Evolutionary conservation across 202 grass and related monocot species (phyloP).

Genomic region (Bolboschoenoplectus hybrid): DNA sequence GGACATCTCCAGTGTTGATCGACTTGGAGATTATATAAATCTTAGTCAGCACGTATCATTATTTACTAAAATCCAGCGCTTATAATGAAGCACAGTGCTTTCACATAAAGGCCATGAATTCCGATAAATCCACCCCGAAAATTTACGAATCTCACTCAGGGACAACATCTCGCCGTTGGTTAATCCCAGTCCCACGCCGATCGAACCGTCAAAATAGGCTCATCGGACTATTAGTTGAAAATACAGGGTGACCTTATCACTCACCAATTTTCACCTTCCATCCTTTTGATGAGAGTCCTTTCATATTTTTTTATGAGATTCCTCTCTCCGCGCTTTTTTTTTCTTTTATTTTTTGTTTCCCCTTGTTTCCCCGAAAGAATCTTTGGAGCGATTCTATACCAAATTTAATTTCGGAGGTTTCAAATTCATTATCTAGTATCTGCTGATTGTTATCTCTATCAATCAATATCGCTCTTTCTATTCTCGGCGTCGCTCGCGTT

Average conservation of each 20-base stretch:
- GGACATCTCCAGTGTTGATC: neutral
- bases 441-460: conserved; percentile 23
- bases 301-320: conserved; percentile 17
- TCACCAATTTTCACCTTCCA: conserved; percentile 4
- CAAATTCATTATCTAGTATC: neutral
- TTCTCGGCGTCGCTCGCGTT: neutral
- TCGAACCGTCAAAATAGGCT: neutral
- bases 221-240: neutral
- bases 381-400: conserved; percentile 14
- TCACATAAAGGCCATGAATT: neutral
- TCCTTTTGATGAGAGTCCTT: neutral
- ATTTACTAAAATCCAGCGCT: conserved; percentile 27
- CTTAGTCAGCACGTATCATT: neutral
- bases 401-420: conserved; percentile 18
- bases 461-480: conserved; percentile 32
- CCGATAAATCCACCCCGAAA: neutral
- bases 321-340: conserved; percentile 25
- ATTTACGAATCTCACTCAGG: neutral
- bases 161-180: neutral
- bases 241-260: neutral
- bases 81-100: conserved; percentile 4
- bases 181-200: neutral
- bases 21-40: neutral
- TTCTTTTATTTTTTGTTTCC: neutral
- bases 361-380: neutral